These are phyloP conservation scores for Wolfiporia cocos DNA, from an alignment of 1,284 basidiomycete genomes.

Conservation along the genomic window DNA sequence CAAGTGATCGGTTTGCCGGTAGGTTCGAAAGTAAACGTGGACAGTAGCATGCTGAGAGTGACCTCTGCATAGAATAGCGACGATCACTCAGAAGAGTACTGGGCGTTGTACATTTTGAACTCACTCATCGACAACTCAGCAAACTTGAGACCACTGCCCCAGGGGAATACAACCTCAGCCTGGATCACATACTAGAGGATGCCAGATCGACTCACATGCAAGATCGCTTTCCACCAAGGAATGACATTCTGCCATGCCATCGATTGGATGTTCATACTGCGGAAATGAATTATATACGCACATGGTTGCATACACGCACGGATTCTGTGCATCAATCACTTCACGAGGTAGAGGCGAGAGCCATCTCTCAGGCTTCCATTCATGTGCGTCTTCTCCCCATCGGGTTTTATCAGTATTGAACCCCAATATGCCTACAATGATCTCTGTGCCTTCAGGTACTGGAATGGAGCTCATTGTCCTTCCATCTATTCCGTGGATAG, in stretches of 20 bases:
- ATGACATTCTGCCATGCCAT: not conserved
- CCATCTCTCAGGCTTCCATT: constrained; percentile 24
- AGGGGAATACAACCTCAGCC: not conserved
- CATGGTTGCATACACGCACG: constrained; percentile 14
- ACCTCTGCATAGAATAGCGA: not conserved
- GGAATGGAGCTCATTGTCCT: no score
- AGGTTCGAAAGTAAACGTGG: not conserved
- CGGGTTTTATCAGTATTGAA: constrained; percentile 17
- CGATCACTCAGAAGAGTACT: not conserved
- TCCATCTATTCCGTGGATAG: constrained; percentile 18
- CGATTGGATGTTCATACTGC: not conserved
- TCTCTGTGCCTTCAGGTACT: constrained; percentile 31
- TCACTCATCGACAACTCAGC: not conserved
- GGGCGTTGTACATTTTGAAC: not conserved
- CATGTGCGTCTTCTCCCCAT: constrained; percentile 20
- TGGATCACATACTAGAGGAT: not conserved
- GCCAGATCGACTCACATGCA: not conserved
- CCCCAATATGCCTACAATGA: constrained; percentile 16
- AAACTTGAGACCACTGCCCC: not conserved
- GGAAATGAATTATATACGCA: constrained; percentile 7
- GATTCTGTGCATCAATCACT: constrained; percentile 6
- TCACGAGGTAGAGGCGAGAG: constrained; percentile 6
- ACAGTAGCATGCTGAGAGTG: not conserved
- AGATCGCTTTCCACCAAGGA: not conserved
- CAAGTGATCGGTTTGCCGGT: no score